A percentile compares a stretch with the other conserved stretches of the same genome.
Evolutionary conservation across 257 asterid genomes (phyloP).

Genomic region (Ehretia macrophylla): DNA sequence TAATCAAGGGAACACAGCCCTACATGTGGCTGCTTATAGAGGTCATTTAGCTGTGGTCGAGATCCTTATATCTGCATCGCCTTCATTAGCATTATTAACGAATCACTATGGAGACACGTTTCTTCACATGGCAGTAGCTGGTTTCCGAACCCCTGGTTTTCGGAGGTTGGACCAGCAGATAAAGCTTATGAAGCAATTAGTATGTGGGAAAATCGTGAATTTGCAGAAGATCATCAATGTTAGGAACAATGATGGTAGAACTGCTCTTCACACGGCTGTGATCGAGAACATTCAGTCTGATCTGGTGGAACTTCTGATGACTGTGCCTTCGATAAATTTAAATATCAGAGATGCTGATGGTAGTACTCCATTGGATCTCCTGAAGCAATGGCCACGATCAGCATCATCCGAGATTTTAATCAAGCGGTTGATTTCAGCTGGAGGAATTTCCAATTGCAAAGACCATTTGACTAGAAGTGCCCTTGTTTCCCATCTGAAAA

Average conservation of each 20-base stretch:
- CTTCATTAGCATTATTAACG: conserved; percentile 27
- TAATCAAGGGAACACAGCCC: conserved; percentile 67
- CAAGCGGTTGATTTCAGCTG: conserved; percentile 64
- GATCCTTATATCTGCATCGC: conserved; percentile 43
- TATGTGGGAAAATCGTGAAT: conserved; percentile 25
- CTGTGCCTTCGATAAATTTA: conserved; percentile 42
- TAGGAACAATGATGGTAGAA: conserved; percentile 64
- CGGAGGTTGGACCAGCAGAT: conserved; percentile 60
- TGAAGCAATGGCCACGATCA: conserved; percentile 54
- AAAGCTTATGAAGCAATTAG: conserved; percentile 50
- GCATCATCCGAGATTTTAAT: conserved; percentile 69
- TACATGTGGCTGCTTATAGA: conserved; percentile 69
- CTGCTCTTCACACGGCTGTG: conserved; percentile 85
- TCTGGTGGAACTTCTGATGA: conserved; percentile 74
- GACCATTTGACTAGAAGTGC: conserved; percentile 36
- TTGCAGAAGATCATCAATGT: conserved; percentile 50
- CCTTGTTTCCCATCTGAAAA: conserved; percentile 49
- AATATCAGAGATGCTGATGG: conserved; percentile 63
- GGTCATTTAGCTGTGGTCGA: conserved; percentile 55
- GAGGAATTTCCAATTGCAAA: conserved; percentile 53
- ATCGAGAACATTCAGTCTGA: conserved; percentile 53
- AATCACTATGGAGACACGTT: conserved; percentile 72
- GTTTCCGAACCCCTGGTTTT: conserved; percentile 71
- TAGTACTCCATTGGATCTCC: conserved; percentile 69
- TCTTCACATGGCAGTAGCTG: conserved; percentile 84